A percentile compares a stretch with the other conserved stretches of the same genome.
Evolutionary conservation across 2,329 filamentous ascomycete species (phyloP).

Genomic region (Colletotrichum tanaceti): DNA sequence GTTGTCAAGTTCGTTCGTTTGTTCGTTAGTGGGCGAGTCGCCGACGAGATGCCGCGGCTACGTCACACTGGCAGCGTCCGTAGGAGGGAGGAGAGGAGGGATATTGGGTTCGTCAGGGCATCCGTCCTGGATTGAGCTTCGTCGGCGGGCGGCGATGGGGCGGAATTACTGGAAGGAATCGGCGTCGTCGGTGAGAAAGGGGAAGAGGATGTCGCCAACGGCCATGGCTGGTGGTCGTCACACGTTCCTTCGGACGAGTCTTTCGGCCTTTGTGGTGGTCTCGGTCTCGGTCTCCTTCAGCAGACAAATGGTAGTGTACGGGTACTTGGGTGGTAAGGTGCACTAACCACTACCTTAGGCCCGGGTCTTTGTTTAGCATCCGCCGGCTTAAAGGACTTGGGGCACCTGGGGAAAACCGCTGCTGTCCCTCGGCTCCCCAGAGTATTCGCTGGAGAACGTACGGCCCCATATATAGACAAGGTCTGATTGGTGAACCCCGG

Average conservation of each 20-base stretch:
- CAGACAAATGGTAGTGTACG: slow-evolving; percentile 11
- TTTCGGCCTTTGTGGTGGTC: slow-evolving; percentile 18
- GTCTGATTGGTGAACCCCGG: slow-evolving; percentile 38
- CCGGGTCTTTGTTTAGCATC: slow-evolving; percentile 11
- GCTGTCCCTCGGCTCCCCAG: slow-evolving; percentile 38
- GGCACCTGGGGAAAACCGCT: slow-evolving; percentile 14
- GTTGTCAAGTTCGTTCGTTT: too few relatives aligned
- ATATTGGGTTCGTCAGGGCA: slow-evolving; percentile 16
- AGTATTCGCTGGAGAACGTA: slow-evolving; percentile 25
- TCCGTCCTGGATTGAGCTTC: slow-evolving; percentile 20
- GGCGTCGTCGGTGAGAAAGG: slow-evolving; percentile 11
- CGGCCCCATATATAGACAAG: slow-evolving; percentile 4
- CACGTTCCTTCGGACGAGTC: slow-evolving; percentile 35
- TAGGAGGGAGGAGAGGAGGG: slow-evolving; percentile 2
- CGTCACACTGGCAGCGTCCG: slow-evolving; percentile 19
- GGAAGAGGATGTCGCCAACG: slow-evolving; percentile 20
- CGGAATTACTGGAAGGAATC: background rate
- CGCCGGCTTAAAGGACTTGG: background rate
- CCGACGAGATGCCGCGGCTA: slow-evolving; percentile 15
- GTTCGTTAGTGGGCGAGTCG: background rate
- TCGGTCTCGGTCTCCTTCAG: background rate
- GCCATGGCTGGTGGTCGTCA: slow-evolving; percentile 15
- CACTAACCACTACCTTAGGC: too few relatives aligned
- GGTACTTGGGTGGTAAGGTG: too few relatives aligned
- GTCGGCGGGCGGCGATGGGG: background rate